Evolutionary conservation across 345 rosid genomes (phyloP), one percentile per base, ranked within the genome.

Genomic region (Heritiera littoralis): DNA sequence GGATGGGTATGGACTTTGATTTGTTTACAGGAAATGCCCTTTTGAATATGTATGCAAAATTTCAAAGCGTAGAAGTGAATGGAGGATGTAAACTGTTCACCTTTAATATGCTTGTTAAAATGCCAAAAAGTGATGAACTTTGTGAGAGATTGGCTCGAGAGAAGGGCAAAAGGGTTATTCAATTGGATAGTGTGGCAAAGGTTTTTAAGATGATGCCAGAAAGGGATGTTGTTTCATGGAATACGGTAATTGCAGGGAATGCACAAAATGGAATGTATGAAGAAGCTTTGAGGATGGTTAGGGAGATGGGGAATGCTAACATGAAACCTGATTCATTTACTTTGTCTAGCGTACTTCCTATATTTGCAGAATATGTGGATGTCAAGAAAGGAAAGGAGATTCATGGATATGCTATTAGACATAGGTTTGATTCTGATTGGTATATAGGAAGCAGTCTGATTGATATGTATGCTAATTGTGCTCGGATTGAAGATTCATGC

Each of bases 151-250:
- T 7, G 12, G 45, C 45, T 30, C 15, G 54, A 52, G 28, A 76
- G 69, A 63, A 66, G 11, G 48, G 15, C 7, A 7, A 17, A 46
- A 15, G 8, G 10, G 20, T 38, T 52, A 14, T 56, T 77, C 64
- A 12, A 66, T 52, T 51, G 74, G 86, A 89, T 46, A 70, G 83
- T 77, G 89, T 91, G 65, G 81, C 76, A 60, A 92, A 86, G 81
- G 88, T 94, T 63, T 93, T 94, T 63, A 90, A 93, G 75, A 51
- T 55, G 83, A 92, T 94, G 97, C 95, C 95, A 4, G 60, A 60
- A n/a, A 89, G 89, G 79, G 98, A 92, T 81, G 76, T 89, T 60
- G 95, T 94, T 74, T 94, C 98, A 0, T 94, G 93, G 94, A 94
- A 94, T 77, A 94, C 98, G 1, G 84, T 93, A 68, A 87, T 93